Evolutionary conservation across 1,284 basidiomycete genomes (phyloP), one percentile per base, ranked within the genome.

Genomic region (Neolentinus lepideus): DNA sequence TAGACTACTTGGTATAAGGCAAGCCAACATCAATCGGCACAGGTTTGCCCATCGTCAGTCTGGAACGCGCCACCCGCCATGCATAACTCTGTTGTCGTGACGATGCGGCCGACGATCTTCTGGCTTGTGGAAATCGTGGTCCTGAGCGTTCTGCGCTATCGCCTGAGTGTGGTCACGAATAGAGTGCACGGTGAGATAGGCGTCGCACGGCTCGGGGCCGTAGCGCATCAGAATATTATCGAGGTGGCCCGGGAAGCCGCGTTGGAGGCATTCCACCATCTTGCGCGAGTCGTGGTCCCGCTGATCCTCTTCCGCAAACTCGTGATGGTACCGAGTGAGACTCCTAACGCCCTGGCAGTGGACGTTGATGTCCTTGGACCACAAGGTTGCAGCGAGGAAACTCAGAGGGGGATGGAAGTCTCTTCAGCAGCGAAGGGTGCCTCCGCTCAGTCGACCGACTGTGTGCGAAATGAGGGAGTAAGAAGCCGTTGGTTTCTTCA

Each of bases 51-150:
- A 77, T 80, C 2, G 56, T 83, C 71, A 0, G 66, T 60, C 59
- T 81, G 71, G 66, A 78, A 86, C 24, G 62, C 67, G 3, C 84
- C 84, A 19, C 85, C 75, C 11, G 69, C 63, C 56, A 86, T 73
- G 2, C 82, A 77, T 62, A 79, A 84, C 61, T 86, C 83, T 2
- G 80, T 84, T 35, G 71, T 69, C 24, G 78, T 63, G 60, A 85
- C 78, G 52, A 81, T 67, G 10, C 71, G 66, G 1, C 75, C 76
- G 29, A 83, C 67, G 50, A 68, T 71, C 43, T 76, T 60, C 82
- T 2, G 86, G 74, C 2, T 70, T 56, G 61, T 76, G 75, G 2
- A 85, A 61, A 63, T 86, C 73, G 35, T 66, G 68, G 61, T 79
- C 73, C 51, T 75, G 69, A 0, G 70, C 71, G 55, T 67, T 72